A percentile compares a stretch with the other conserved stretches of the same genome.
phyloP scores from a whole-genome alignment of 1,139 yeast species.

The Suhomyces terraborum region DNA sequence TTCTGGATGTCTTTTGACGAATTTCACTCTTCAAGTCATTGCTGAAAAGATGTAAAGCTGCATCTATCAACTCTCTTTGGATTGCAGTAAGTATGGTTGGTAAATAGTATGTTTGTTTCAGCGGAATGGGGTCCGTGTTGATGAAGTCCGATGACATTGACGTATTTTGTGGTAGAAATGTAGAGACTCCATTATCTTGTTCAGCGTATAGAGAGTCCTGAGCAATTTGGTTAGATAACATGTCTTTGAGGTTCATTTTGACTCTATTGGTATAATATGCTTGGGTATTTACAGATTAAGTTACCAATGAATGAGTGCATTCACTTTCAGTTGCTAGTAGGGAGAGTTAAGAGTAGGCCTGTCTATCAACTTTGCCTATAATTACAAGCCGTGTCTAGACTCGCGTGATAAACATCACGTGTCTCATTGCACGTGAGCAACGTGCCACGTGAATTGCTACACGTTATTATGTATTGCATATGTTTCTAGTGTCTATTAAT shows the following conservation, averaged over 20 bases:
- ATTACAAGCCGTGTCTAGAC: background rate
- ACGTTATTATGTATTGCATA: too few relatives aligned
- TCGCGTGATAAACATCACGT: too few relatives aligned
- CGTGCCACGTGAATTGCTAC: background rate
- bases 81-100: slow-evolving; percentile 58
- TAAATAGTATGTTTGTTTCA: slow-evolving; percentile 43
- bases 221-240: slow-evolving; percentile 27
- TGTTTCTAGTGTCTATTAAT: background rate
- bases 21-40: slow-evolving; percentile 42
- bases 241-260: slow-evolving; percentile 42
- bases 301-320: background rate
- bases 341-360: background rate
- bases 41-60: slow-evolving; percentile 53
- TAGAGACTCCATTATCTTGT: slow-evolving; percentile 9
- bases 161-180: slow-evolving; percentile 5
- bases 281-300: too few relatives aligned
- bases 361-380: background rate
- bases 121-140: background rate
- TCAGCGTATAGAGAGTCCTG: slow-evolving; percentile 4
- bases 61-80: slow-evolving; percentile 58
- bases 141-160: background rate
- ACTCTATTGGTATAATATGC: too few relatives aligned
- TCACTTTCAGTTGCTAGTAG: background rate
- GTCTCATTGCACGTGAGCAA: background rate
- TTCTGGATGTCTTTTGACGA: slow-evolving; percentile 26